phyloP scores from a whole-genome alignment of 768 basidiomycete genomes.

The Hydnomerulius pinastri region DNA sequence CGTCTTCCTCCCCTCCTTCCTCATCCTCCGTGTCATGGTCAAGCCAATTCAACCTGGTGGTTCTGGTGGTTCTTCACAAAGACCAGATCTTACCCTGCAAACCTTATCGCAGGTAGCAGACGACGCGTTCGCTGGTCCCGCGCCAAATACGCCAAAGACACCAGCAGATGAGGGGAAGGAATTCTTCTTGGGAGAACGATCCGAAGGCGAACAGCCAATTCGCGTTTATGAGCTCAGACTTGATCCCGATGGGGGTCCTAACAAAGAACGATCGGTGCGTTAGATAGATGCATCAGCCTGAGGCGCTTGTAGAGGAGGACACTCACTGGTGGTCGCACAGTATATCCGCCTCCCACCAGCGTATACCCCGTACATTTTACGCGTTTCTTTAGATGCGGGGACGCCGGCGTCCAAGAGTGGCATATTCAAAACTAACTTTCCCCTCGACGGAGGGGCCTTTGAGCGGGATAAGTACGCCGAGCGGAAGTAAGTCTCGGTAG shows the following conservation, averaged over 20 bases:
- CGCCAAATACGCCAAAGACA: slow-evolving; percentile 70
- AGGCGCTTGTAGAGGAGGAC: slow-evolving; percentile 2
- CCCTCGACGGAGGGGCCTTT: slow-evolving; percentile 88
- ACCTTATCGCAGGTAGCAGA: not conserved
- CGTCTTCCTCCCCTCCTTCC: not conserved
- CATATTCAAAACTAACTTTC: slow-evolving; percentile 95
- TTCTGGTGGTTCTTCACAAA: not conserved
- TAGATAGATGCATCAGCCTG: too few relatives aligned
- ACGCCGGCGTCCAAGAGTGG: slow-evolving; percentile 90
- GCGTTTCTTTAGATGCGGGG: slow-evolving; percentile 90
- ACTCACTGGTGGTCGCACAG: slow-evolving; percentile 42
- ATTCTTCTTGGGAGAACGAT: slow-evolving; percentile 69
- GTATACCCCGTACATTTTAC: slow-evolving; percentile 82
- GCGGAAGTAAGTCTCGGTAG: slow-evolving; percentile 57
- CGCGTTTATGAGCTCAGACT: slow-evolving; percentile 85
- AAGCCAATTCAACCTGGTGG: not conserved
- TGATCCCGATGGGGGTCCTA: slow-evolving; percentile 89
- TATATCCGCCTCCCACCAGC: slow-evolving; percentile 97
- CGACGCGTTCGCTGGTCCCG: not conserved
- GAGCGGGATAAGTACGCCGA: slow-evolving; percentile 72
- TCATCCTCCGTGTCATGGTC: slow-evolving; percentile 16
- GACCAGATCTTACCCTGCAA: slow-evolving; percentile 16
- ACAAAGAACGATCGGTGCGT: slow-evolving; percentile 80
- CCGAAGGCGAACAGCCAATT: slow-evolving; percentile 61
- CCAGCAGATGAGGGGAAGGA: slow-evolving; percentile 92